Conservation (phyloP, 2,329 filamentous ascomycete genomes). For the Domatiomyces catenatus region DNA sequence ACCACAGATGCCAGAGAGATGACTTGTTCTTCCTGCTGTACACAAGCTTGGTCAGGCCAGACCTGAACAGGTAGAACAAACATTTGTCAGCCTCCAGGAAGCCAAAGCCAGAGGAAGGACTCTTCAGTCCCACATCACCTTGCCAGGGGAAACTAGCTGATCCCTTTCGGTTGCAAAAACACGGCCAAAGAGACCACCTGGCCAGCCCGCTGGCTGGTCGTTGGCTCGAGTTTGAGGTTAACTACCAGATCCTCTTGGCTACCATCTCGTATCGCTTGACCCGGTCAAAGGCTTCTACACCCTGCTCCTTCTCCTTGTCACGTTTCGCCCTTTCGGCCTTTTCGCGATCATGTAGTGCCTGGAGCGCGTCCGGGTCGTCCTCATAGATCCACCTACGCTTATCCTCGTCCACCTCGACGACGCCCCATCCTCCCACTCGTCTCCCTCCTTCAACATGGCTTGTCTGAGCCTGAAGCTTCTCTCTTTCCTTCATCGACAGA, state of each 20-base stretch:
- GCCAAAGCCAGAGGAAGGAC: background rate
- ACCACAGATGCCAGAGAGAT: background rate
- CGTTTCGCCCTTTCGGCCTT: constrained; percentile 43
- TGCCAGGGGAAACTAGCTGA: background rate
- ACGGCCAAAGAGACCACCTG: background rate
- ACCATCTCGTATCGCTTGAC: constrained; percentile 84
- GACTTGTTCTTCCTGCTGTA: background rate
- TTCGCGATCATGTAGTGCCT: constrained; percentile 47
- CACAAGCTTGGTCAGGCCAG: background rate
- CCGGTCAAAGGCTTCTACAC: constrained; percentile 45
- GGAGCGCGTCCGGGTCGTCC: constrained; percentile 60
- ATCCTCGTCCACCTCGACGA: constrained; percentile 79
- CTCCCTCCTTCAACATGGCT: constrained; percentile 60
- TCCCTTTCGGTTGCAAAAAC: background rate
- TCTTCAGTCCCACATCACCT: background rate
- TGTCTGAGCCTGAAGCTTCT: constrained; percentile 37
- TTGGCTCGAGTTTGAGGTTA: background rate
- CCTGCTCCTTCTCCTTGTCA: constrained; percentile 43
- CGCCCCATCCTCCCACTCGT: constrained; percentile 65
- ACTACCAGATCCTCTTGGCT: constrained; percentile 86
- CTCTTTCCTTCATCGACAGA: constrained; percentile 58
- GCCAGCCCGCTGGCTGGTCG: background rate
- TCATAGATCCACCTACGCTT: constrained; percentile 72
- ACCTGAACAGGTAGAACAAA: background rate
- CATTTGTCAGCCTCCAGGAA: background rate